phyloP scores from a whole-genome alignment of 306 rosid species.

The Prunus mume region DNA sequence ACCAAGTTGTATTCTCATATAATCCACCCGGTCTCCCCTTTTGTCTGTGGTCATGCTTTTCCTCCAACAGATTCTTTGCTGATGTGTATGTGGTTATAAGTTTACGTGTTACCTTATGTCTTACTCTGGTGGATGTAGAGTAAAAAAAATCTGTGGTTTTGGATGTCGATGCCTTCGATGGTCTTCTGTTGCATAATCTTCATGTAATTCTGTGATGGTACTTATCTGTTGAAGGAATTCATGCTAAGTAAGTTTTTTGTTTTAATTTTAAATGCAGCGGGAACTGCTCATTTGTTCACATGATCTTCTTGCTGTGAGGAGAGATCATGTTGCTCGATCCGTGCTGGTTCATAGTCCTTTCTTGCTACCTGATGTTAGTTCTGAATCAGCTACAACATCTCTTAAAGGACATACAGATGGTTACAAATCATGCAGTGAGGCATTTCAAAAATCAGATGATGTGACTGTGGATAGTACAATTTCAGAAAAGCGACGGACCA shows the following conservation, averaged over 20 bases:
- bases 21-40: no score
- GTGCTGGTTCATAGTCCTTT: constrained; percentile 59
- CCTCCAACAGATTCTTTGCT: no score
- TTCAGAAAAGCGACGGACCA: constrained; percentile 55
- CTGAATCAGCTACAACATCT: constrained; percentile 97
- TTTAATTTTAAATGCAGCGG: constrained; percentile 51
- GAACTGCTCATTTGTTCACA: constrained; percentile 90
- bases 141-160: no score
- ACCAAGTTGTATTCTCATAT: not conserved
- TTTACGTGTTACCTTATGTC: not conserved
- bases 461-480: constrained; percentile 82
- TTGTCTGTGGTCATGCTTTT: no score
- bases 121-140: no score
- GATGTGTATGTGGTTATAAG: not conserved
- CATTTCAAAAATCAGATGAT: constrained; percentile 90
- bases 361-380: constrained; percentile 74
- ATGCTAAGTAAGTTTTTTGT: not conserved
- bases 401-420: constrained; percentile 80
- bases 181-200: not conserved
- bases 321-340: constrained; percentile 80
- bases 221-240: not conserved
- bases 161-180: not conserved
- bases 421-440: constrained; percentile 79
- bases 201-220: not conserved
- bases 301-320: constrained; percentile 73